These are phyloP conservation scores for Cyclostephanos invisitatus DNA, from an alignment of 108 stramenopile species.

Conservation along the genomic window DNA sequence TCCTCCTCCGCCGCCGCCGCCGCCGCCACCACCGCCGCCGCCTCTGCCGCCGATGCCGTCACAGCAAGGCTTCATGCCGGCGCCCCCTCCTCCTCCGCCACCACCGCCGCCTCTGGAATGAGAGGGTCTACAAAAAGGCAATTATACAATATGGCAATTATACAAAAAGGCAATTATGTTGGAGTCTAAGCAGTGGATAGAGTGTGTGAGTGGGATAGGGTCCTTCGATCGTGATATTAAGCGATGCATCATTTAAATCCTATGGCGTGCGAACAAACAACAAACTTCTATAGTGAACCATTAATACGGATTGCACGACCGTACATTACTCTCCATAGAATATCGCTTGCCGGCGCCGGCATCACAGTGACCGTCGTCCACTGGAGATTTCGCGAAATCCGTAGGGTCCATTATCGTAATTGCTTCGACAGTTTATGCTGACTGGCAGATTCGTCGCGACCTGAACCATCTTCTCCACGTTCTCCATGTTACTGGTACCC, in stretches of 20 bases:
- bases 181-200: not conserved
- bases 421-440: not conserved
- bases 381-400: not conserved
- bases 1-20: not conserved
- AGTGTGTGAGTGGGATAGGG: not conserved
- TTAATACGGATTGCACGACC: no score
- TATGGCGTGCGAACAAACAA: no score
- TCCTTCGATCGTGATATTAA: not conserved
- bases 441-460: not conserved
- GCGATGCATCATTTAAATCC: no score
- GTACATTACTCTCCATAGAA: no score
- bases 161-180: not conserved
- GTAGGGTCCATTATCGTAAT: not conserved
- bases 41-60: slow-evolving; percentile 6
- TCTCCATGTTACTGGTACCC: not conserved
- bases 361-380: not conserved
- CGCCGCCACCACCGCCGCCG: slow-evolving; percentile 1
- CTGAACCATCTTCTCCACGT: not conserved
- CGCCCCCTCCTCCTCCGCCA: slow-evolving; percentile 18
- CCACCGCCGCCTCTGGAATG: not conserved
- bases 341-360: not conserved
- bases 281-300: no score
- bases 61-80: slow-evolving; percentile 9
- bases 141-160: no score
- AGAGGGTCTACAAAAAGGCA: not conserved